Conservation (phyloP, 305 asterid species). For the Solanum hybrid region DNA sequence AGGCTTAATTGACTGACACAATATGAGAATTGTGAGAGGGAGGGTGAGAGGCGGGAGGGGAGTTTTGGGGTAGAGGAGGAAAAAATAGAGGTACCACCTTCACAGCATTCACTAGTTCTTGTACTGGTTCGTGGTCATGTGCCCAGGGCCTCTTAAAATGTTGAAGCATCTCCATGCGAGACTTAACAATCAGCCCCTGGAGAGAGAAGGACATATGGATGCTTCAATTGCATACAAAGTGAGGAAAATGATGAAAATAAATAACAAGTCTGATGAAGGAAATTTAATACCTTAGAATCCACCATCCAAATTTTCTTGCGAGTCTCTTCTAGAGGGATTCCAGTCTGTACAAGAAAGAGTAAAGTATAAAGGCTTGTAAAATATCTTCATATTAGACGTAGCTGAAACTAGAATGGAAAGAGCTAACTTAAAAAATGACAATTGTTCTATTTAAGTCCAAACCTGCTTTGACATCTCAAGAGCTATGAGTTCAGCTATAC, state of each 20-base stretch:
- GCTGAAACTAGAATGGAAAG: neutral
- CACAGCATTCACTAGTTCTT: slow-evolving; percentile 63
- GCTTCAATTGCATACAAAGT: neutral
- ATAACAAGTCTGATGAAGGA: neutral
- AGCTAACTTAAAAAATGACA: neutral
- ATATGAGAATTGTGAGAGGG: neutral
- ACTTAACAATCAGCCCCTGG: slow-evolving; percentile 78
- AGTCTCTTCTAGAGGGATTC: slow-evolving; percentile 70
- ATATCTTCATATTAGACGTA: neutral
- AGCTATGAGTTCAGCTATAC: slow-evolving; percentile 97
- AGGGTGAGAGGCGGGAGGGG: neutral
- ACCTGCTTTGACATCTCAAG: slow-evolving; percentile 96
- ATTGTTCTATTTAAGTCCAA: neutral
- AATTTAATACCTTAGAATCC: slow-evolving; percentile 66
- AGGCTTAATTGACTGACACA: slow-evolving; percentile 72
- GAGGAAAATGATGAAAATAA: neutral
- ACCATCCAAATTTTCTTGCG: slow-evolving; percentile 93
- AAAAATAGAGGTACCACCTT: slow-evolving; percentile 39
- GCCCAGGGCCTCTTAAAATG: slow-evolving; percentile 99
- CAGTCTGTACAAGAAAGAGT: slow-evolving; percentile 42
- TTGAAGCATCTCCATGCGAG: slow-evolving; percentile 86
- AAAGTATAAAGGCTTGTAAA: neutral
- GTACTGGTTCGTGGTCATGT: slow-evolving; percentile 83
- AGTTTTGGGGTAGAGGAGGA: neutral
- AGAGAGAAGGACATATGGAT: slow-evolving; percentile 5